phyloP scores from a whole-genome alignment of 768 basidiomycete genomes.

The Tricholoma saponaceum region DNA sequence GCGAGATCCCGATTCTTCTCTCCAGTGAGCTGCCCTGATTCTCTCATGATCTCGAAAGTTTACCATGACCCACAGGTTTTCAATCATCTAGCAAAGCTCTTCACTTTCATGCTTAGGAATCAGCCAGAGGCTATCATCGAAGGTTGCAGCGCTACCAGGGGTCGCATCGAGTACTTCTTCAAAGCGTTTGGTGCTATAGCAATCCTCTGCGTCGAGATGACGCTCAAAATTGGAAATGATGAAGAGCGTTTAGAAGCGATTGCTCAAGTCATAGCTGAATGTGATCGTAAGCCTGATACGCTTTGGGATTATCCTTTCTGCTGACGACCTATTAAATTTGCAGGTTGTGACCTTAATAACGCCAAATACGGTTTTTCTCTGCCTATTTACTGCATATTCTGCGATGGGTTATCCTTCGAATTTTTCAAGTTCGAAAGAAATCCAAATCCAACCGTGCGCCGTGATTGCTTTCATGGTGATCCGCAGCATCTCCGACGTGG shows the following conservation, averaged over 20 bases:
- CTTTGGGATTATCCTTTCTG: neutral
- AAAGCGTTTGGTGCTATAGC: slow-evolving; percentile 16
- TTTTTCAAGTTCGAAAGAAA: neutral
- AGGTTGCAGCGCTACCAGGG: slow-evolving; percentile 2
- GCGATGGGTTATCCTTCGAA: neutral
- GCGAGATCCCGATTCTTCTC: slow-evolving; percentile 19
- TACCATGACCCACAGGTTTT: slow-evolving; percentile 14
- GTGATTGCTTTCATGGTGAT: neutral
- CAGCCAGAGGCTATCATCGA: slow-evolving; percentile 14
- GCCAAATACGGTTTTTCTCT: neutral
- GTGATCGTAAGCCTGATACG: slow-evolving; percentile 14
- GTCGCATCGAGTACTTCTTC: slow-evolving; percentile 16
- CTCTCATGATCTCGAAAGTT: slow-evolving; percentile 11
- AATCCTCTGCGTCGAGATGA: slow-evolving; percentile 17
- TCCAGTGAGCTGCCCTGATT: slow-evolving; percentile 7
- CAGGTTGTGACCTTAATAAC: neutral
- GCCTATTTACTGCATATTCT: neutral
- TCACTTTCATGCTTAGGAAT: slow-evolving; percentile 16
- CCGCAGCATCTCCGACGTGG: neutral
- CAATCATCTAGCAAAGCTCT: slow-evolving; percentile 15
- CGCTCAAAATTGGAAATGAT: slow-evolving; percentile 11
- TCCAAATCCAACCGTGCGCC: neutral
- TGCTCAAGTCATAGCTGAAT: slow-evolving; percentile 15
- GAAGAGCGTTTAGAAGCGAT: slow-evolving; percentile 6
- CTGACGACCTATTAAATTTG: neutral